These are phyloP conservation scores for Beta vulgaris DNA, from an alignment of 148 eudicot genomes.

Conservation along the genomic window DNA sequence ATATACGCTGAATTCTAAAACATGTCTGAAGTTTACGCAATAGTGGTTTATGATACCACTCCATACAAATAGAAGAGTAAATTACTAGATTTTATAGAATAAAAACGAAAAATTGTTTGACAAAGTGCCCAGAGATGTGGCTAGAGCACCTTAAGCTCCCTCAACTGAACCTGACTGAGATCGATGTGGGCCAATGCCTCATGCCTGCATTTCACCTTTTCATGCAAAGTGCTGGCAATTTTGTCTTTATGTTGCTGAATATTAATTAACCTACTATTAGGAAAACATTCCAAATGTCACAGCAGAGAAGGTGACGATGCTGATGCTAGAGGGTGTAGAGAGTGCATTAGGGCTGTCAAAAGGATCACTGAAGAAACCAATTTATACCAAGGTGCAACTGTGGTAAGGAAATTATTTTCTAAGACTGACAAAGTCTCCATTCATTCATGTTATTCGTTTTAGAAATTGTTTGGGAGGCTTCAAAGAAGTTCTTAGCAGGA, in stretches of 20 bases:
- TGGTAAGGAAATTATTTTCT: constrained; percentile 51
- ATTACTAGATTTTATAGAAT: not conserved
- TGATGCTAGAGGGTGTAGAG: constrained; percentile 87
- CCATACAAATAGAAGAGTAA: not conserved
- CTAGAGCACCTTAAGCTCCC: not conserved
- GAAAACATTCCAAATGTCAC: constrained; percentile 79
- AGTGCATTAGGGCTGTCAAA: constrained; percentile 65
- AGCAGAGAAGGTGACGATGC: constrained; percentile 77
- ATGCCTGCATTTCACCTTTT: not conserved
- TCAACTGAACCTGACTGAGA: not conserved
- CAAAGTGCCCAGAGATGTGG: not conserved
- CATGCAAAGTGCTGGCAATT: not conserved
- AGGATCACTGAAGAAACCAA: constrained; percentile 63
- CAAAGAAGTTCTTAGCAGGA: not conserved
- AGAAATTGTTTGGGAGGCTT: not conserved
- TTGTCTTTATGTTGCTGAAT: constrained; percentile 1
- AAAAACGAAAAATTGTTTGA: not conserved
- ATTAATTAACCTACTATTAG: constrained; percentile 34
- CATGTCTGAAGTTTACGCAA: too few species aligned
- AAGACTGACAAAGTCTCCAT: not conserved
- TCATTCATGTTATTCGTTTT: not conserved
- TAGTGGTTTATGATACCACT: not conserved
- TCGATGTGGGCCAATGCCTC: not conserved
- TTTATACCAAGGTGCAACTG: constrained; percentile 68
- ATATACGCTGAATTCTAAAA: too few species aligned